Conservation (phyloP, 805 yeast genomes). For the Ogataea pilisensis region DNA sequence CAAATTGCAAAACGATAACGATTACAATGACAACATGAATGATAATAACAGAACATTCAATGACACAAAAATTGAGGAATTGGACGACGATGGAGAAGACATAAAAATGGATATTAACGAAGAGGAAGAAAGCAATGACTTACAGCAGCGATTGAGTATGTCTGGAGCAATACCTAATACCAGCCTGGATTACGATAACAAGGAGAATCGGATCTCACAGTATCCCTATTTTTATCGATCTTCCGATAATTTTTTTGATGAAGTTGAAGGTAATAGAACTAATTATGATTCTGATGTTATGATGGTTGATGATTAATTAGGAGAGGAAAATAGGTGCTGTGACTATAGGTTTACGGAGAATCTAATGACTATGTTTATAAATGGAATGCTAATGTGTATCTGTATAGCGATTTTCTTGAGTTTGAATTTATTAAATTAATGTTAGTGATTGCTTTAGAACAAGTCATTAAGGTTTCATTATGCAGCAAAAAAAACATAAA, state of each 20-base stretch:
- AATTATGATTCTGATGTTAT: slow-evolving; percentile 3
- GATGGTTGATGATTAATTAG: slow-evolving; percentile 6
- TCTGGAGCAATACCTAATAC: neutral
- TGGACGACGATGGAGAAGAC: slow-evolving; percentile 13
- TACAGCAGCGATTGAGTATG: too few relatives aligned
- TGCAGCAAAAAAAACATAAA: too few relatives aligned
- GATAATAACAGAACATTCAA: neutral
- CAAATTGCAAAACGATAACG: neutral
- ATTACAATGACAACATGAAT: slow-evolving; percentile 3
- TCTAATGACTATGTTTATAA: too few relatives aligned
- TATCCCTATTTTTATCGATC: slow-evolving; percentile 11
- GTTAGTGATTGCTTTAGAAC: too few relatives aligned
- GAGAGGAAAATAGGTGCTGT: too few relatives aligned
- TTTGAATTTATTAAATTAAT: too few relatives aligned
- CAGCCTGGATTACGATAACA: neutral
- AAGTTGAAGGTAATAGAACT: neutral
- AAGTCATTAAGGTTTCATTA: too few relatives aligned
- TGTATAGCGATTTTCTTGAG: too few relatives aligned
- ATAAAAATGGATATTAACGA: slow-evolving; percentile 5
- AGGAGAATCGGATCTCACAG: slow-evolving; percentile 7
- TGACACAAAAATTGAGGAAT: slow-evolving; percentile 13
- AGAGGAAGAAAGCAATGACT: too few relatives aligned
- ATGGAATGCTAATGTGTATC: too few relatives aligned
- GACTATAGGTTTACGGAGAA: too few relatives aligned
- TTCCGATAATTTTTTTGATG: neutral